Base-by-base conservation (phyloP, 345 rosid species). In the Cardamine resedifolia region DNA sequence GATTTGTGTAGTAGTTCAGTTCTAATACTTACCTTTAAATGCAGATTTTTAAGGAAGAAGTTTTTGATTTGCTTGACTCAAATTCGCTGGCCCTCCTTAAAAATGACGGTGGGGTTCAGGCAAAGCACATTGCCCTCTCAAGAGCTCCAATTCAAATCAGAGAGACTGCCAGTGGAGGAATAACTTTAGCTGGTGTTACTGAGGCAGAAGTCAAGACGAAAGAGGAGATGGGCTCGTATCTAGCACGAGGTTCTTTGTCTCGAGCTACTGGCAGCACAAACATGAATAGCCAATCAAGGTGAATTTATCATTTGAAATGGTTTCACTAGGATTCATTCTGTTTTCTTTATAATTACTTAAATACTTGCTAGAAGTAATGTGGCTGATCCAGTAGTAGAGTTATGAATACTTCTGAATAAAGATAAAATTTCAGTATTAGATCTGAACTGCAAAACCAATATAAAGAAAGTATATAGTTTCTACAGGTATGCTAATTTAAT, bases 231-330 rank as follows among this genome's bases (percentile, higher is more conserved):
- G 86, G 87, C 2, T 86, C 87, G 0, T 84, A 71, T 77, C 68
- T 95, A 44, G 85, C 87, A 0, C 79, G 90, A 10, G 99, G 99
- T 62, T 95, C 99, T 44, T 51, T 88, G 68, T 24, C 85, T 50
- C 96, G 98, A 50, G 99, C 99, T 20, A 95, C 99, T 61, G 99
- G 83, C 14, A 95, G 99, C 71, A 95, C 99, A 10, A 92, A 92
- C 50, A 95, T 95, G 99, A 92, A 95, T 71, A 95, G 91, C 71
- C 99, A 92, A 72, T 95, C 99, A 11, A 95, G 99, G 99, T 91
- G 56, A 23, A 18, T 28, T 1, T 12, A 49, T 23, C 2, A 7
- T 18, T 15, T 61, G 38, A 24, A 47, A 21, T 68, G 49, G 16
- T 66, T 28, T 49, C 70, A 61, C 26, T 43, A 41, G 12, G 20